Conservation (phyloP, 305 asterid genomes). For the Fraxinus paxiana region DNA sequence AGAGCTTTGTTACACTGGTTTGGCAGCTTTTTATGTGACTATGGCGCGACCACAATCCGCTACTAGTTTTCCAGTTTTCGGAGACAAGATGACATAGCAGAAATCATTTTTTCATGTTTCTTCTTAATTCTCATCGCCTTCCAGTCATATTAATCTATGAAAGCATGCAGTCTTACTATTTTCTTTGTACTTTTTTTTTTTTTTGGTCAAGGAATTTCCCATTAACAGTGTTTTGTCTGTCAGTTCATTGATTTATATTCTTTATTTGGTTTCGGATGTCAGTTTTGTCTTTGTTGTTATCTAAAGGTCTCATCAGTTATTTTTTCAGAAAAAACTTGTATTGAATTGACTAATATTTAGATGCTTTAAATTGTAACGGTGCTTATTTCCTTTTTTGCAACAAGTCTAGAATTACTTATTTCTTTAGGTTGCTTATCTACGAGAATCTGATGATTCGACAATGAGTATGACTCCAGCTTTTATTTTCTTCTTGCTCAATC, state of each 20-base stretch:
- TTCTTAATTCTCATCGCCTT: slow-evolving; percentile 32
- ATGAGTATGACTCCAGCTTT: background rate
- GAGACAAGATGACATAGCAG: slow-evolving; percentile 38
- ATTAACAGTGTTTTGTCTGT: slow-evolving; percentile 3
- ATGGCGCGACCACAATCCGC: slow-evolving; percentile 11
- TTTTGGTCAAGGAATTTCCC: background rate
- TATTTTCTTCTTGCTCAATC: background rate
- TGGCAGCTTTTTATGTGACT: slow-evolving; percentile 14
- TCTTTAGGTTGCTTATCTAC: background rate
- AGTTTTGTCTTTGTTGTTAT: slow-evolving; percentile 8
- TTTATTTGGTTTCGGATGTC: slow-evolving; percentile 22
- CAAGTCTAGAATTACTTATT: background rate
- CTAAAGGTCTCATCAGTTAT: background rate
- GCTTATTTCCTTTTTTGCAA: background rate
- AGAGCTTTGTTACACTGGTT: slow-evolving; percentile 10
- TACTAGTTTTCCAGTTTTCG: slow-evolving; percentile 19
- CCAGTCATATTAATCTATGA: slow-evolving; percentile 6
- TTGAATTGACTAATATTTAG: background rate
- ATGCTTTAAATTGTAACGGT: background rate
- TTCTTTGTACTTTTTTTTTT: slow-evolving; percentile 7
- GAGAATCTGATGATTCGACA: background rate
- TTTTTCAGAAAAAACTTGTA: background rate
- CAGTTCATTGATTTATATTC: slow-evolving; percentile 3
- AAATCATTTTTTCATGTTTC: slow-evolving; percentile 39
- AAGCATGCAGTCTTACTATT: slow-evolving; percentile 10